Evolutionary conservation across 176 grass and related monocot species (phyloP).

Genomic region (Musa troglodytarum): DNA sequence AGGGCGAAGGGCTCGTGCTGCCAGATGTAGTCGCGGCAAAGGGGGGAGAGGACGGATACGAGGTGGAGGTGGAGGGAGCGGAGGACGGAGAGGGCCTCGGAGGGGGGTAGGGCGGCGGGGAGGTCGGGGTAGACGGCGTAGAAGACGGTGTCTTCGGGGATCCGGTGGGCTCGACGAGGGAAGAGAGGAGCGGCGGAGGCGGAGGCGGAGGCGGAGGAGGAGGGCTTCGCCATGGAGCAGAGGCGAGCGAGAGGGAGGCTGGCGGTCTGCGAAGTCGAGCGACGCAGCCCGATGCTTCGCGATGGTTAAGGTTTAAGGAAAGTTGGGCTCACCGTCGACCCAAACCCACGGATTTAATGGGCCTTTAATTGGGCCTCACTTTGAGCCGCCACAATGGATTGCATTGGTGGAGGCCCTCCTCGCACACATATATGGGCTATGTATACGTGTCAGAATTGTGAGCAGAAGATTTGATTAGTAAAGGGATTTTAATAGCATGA

Average conservation of each 20-base stretch:
- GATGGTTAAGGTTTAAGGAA: too few relatives aligned
- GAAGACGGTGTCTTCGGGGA: slow-evolving; percentile 83
- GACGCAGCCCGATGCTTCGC: too few relatives aligned
- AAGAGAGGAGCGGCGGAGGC: slow-evolving; percentile 34
- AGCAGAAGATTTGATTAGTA: too few relatives aligned
- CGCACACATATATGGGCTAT: rapidly evolving
- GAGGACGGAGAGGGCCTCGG: slow-evolving; percentile 29
- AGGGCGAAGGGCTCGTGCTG: slow-evolving; percentile 63
- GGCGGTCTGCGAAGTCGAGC: too few relatives aligned
- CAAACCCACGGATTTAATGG: too few relatives aligned
- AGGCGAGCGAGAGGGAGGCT: neutral
- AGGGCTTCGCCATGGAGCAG: slow-evolving; percentile 18
- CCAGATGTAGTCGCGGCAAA: slow-evolving; percentile 57
- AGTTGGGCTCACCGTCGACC: too few relatives aligned
- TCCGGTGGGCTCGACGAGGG: slow-evolving; percentile 29
- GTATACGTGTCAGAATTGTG: too few relatives aligned
- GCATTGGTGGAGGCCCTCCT: too few relatives aligned
- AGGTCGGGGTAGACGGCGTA: slow-evolving; percentile 67
- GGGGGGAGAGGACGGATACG: slow-evolving; percentile 34
- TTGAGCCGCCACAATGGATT: too few relatives aligned
- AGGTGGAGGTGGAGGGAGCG: slow-evolving; percentile 63
- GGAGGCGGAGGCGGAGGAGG: slow-evolving; percentile 19
- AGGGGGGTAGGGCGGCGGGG: slow-evolving; percentile 2
- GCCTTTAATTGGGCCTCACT: too few relatives aligned
- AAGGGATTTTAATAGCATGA: too few relatives aligned